Evolutionary conservation across 2,329 filamentous ascomycete genomes (phyloP), one percentile per base, ranked within the genome.

Genomic region (Colletotrichum abscissum): DNA sequence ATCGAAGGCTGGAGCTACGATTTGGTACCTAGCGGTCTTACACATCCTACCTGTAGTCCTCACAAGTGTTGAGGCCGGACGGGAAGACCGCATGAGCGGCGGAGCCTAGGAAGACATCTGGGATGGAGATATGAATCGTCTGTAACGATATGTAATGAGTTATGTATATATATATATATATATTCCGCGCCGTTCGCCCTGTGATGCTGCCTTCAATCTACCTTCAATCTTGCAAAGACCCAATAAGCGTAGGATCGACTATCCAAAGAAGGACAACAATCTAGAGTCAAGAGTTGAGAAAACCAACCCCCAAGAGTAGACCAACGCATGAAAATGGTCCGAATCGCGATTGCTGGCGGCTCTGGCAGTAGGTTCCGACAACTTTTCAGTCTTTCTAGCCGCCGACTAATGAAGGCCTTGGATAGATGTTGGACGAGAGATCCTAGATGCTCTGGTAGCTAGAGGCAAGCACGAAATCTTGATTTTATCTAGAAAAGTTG

Each of bases 381-480:
- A 56, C 1, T 6, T 5, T 35, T n/a, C 6, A 4, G 2, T 19
- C 1, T 1, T 0, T 4, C 5, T 5, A 49, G 19, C 1, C 42
- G 19, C 7, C 35, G 19, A 22, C 35, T 19, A 1, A 30, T 57
- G 42, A 24, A 57, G 7, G 2, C 1, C 9, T 2, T 14, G 0
- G 16, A 22, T 4, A 90, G 88, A 88, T 68, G 85, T 91, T 59
- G 87, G 86, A 2, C 82, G 80, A 55, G 88, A 90, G 76, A 77
- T 91, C 11, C 79, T 90, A 26, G 88, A 90, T 70, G 82, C 80
- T 4, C 81, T 90, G 0, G 76, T 88, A 3, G 84, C 84, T 3
- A 81, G 82, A 4, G 82, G 83, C 11, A 89, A 86, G 67, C 89
- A 92, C 69, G 81, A 89, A 0, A 87, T 92, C 58, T 78, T 83